Percentiles rank a stretch among this genome's conserved stretches.
phyloP scores from a whole-genome alignment of 140 eudicot genomes.

The Ambrosia hybrid region DNA sequence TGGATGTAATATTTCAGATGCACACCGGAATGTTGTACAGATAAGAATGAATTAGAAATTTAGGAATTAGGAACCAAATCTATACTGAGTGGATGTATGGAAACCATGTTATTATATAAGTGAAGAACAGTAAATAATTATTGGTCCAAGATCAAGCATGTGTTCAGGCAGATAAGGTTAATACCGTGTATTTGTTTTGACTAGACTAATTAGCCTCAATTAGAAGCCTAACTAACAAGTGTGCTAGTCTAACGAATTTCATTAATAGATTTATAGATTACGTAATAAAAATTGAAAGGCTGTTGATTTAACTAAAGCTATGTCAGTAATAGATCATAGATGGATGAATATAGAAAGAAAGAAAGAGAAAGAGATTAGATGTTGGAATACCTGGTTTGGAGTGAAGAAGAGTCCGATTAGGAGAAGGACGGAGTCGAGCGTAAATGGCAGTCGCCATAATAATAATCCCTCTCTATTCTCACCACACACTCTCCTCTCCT shows the following conservation, averaged over 20 bases:
- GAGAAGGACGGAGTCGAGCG: conserved; percentile 60
- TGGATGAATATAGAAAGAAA: background rate
- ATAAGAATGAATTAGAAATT: background rate
- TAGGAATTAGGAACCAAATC: background rate
- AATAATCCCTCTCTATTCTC: conserved; percentile 19
- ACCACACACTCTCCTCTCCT: conserved; percentile 24
- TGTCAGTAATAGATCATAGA: background rate
- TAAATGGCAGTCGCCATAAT: conserved; percentile 71
- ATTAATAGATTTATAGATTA: too few relatives aligned
- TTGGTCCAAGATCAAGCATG: too few relatives aligned
- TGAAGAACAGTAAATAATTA: background rate
- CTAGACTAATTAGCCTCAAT: conserved; percentile 8
- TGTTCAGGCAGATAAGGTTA: background rate
- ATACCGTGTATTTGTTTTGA: conserved; percentile 3
- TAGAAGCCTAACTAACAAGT: background rate
- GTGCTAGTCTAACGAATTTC: too few relatives aligned
- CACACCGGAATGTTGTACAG: background rate
- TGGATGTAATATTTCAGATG: too few relatives aligned
- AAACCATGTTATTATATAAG: background rate
- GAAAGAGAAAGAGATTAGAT: too few relatives aligned
- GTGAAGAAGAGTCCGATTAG: conserved; percentile 46
- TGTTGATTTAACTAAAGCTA: conserved; percentile 6
- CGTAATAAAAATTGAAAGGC: conserved; percentile 12
- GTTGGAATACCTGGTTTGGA: conserved; percentile 45
- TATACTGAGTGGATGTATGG: background rate